A percentile compares a stretch with the other conserved stretches of the same genome.
These are phyloP conservation scores for Alternaria novae-zelandiae DNA, from an alignment of 2,329 filamentous ascomycete species.

Conservation along the genomic window DNA sequence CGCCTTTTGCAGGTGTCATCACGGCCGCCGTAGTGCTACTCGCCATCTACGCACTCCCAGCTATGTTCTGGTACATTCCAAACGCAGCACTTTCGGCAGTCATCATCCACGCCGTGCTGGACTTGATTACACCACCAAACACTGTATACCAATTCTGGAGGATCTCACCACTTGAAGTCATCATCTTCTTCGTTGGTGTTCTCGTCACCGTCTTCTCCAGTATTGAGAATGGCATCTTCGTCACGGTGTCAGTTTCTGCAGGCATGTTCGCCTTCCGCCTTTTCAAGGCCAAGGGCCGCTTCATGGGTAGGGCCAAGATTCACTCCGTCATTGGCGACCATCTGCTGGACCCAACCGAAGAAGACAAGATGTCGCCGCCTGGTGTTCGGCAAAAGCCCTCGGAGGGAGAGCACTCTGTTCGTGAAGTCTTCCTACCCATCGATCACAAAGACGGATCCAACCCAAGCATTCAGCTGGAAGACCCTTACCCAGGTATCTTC, in stretches of 20 bases:
- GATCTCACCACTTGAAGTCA: slow-evolving; percentile 85
- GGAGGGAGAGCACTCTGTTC: slow-evolving; percentile 55
- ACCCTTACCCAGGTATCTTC: slow-evolving; percentile 90
- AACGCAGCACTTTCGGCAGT: slow-evolving; percentile 81
- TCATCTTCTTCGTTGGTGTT: slow-evolving; percentile 94
- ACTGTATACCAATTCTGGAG: slow-evolving; percentile 95
- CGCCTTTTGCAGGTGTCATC: slow-evolving; percentile 87
- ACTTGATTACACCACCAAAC: slow-evolving; percentile 90
- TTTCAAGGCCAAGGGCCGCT: slow-evolving; percentile 80
- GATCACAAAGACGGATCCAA: slow-evolving; percentile 89
- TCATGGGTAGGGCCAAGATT: slow-evolving; percentile 83
- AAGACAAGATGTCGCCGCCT: slow-evolving; percentile 27
- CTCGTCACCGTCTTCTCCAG: slow-evolving; percentile 84
- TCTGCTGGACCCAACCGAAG: slow-evolving; percentile 57
- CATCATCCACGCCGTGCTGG: slow-evolving; percentile 94
- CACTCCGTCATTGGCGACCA: slow-evolving; percentile 87
- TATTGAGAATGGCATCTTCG: slow-evolving; percentile 94
- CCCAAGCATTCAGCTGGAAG: slow-evolving; percentile 76
- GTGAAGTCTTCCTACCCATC: slow-evolving; percentile 87
- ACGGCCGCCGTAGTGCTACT: slow-evolving; percentile 85
- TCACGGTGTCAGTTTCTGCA: slow-evolving; percentile 77
- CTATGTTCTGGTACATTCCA: slow-evolving; percentile 94
- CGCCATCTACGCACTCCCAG: slow-evolving; percentile 86
- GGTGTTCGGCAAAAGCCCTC: slow-evolving; percentile 24
- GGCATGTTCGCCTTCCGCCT: slow-evolving; percentile 83